Conservation (phyloP, 352 stramenopile genomes). For the Phytopythium mirpurense region DNA sequence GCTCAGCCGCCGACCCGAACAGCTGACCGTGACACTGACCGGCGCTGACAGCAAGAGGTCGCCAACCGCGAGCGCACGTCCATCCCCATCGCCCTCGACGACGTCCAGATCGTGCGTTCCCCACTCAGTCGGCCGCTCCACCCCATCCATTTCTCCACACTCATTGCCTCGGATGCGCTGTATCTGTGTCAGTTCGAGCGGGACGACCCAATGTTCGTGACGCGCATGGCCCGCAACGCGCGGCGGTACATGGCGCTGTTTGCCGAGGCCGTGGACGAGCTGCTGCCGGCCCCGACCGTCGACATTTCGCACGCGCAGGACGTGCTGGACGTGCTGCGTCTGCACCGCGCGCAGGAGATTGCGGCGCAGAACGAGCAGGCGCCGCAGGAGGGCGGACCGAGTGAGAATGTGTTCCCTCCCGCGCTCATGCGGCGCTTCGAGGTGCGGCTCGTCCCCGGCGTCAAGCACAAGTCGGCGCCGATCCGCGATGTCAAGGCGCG, state of each 20-base stretch:
- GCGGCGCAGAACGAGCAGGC: constrained; percentile 47
- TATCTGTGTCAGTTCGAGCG: constrained; percentile 48
- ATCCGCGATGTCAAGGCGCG: constrained; percentile 93
- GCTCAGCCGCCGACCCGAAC: too few relatives aligned
- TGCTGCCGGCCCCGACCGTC: constrained; percentile 69
- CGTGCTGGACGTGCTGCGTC: constrained; percentile 77
- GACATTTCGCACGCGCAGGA: constrained; percentile 82
- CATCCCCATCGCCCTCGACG: constrained; percentile 73
- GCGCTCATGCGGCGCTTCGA: constrained; percentile 90
- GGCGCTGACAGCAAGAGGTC: constrained; percentile 70
- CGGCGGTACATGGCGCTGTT: constrained; percentile 88
- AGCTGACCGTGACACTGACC: too few relatives aligned
- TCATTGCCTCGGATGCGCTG: too few relatives aligned
- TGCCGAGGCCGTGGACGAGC: constrained; percentile 83
- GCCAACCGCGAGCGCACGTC: constrained; percentile 79
- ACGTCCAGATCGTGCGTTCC: constrained; percentile 65
- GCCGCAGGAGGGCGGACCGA: constrained; percentile 17
- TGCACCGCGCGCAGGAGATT: constrained; percentile 72
- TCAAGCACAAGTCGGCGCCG: constrained; percentile 85
- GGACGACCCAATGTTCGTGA: constrained; percentile 78
- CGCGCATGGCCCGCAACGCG: constrained; percentile 83
- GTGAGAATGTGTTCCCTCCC: constrained; percentile 85
- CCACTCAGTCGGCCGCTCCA: too few relatives aligned
- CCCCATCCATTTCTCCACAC: too few relatives aligned
- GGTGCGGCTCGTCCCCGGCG: constrained; percentile 69